phyloP scores from a whole-genome alignment of 805 yeast species.

The Hagleromyces aurorensis region DNA sequence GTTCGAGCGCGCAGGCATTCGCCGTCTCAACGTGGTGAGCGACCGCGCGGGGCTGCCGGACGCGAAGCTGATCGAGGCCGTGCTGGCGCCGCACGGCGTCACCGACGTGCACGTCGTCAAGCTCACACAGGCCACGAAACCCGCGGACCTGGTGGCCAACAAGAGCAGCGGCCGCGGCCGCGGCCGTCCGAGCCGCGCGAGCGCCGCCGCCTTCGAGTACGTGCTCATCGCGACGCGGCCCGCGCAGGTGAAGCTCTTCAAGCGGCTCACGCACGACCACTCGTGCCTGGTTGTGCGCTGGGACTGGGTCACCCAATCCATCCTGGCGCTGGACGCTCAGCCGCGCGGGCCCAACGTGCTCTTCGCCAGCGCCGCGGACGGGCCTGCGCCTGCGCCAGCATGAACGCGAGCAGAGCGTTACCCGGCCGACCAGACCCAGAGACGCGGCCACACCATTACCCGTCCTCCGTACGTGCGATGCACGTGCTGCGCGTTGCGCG shows the following conservation, averaged over 20 bases:
- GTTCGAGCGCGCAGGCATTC: slow-evolving; percentile 21
- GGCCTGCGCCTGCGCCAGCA: too few species aligned
- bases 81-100: slow-evolving; percentile 25
- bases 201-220: slow-evolving; percentile 11
- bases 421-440: too few species aligned
- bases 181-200: too few species aligned
- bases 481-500: too few species aligned
- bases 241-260: slow-evolving; percentile 25
- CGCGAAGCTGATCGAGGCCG: slow-evolving; percentile 17
- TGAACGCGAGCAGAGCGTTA: too few species aligned
- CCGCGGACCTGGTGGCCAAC: slow-evolving; percentile 15
- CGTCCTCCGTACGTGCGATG: too few species aligned
- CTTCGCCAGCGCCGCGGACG: too few species aligned
- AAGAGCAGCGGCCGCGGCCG: too few species aligned
- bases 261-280: slow-evolving; percentile 9
- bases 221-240: slow-evolving; percentile 24
- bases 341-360: too few species aligned
- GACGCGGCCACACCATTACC: too few species aligned
- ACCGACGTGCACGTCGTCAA: slow-evolving; percentile 14
- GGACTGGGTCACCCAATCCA: slow-evolving; percentile 29
- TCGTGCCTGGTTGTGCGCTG: slow-evolving; percentile 25
- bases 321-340: slow-evolving; percentile 23
- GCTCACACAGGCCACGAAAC: slow-evolving; percentile 10
- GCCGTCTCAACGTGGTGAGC: slow-evolving; percentile 16
- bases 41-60: slow-evolving; percentile 30